Evolutionary conservation across 345 rosid genomes (phyloP).

Genomic region (Dovyalis caffra): DNA sequence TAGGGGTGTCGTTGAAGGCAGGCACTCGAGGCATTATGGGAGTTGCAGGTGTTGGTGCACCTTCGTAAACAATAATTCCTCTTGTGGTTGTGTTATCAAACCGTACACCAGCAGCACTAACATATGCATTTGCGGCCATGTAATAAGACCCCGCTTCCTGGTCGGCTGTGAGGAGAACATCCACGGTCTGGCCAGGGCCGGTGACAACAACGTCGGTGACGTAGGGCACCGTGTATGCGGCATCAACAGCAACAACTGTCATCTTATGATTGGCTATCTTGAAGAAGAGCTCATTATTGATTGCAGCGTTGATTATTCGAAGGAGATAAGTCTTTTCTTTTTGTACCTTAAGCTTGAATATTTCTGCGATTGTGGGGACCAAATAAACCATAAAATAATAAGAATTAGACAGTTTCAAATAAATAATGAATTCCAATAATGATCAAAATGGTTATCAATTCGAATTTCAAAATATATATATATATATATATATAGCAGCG

Average conservation of each 20-base stretch:
- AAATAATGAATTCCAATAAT: too few relatives aligned
- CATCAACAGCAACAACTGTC: slow-evolving; percentile 77
- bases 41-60: slow-evolving; percentile 22
- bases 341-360: slow-evolving; percentile 52
- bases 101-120: slow-evolving; percentile 30
- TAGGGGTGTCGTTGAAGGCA: slow-evolving; percentile 58
- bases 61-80: slow-evolving; percentile 54
- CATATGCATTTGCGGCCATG: slow-evolving; percentile 72
- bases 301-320: slow-evolving; percentile 88
- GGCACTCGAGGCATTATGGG: slow-evolving; percentile 67
- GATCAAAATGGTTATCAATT: too few relatives aligned
- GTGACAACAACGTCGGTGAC: slow-evolving; percentile 56
- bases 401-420: too few relatives aligned
- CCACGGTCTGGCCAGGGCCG: slow-evolving; percentile 78
- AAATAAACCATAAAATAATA: not conserved
- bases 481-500: too few relatives aligned
- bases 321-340: slow-evolving; percentile 70
- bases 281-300: slow-evolving; percentile 75
- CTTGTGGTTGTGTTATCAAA: slow-evolving; percentile 63
- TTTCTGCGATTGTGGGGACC: slow-evolving; percentile 28
- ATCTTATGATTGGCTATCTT: slow-evolving; percentile 78
- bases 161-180: slow-evolving; percentile 58
- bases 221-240: slow-evolving; percentile 61
- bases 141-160: slow-evolving; percentile 63
- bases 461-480: too few relatives aligned